Evolutionary conservation across 805 yeast genomes (phyloP), one percentile per base, ranked within the genome.

Genomic region (Candida nanaspora): DNA sequence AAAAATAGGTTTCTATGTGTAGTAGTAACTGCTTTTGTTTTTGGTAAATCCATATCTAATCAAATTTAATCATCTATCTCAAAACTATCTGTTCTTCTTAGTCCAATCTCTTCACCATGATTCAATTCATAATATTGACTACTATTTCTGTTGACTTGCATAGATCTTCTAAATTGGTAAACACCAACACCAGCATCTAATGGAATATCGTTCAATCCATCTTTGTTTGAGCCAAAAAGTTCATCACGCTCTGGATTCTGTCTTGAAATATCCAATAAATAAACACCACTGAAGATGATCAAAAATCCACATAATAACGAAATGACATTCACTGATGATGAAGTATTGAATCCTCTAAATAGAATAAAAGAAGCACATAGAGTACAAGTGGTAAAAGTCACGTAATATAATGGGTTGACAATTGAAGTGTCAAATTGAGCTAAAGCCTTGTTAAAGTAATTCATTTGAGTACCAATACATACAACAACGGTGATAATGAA

Each of bases 351-450:
- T 14, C 95, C 95, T 52, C 80, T 73, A 65, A 87, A 88, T 40
- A 87, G 66, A 46, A 88, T 81, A 59, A 88, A 88, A 28, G 94
- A 86, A 1, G 96, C 96, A 41, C 76, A 70, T 52, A 87, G 70
- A 0, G 96, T 88, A 38, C 84, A 86, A 0, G 96, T 86, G 30
- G 96, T 87, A 66, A 87, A 88, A 1, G 95, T 80, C 41, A 87
- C 96, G 56, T 88, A 87, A 65, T 87, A 87, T 45, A 87, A 68
- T 26, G 96, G 96, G 61, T 87, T 87, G 41, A 87, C 96, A 50
- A 87, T 85, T 0, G 94, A 84, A 6, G 96, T 87, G 59, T 88
- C 96, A 53, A 87, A 87, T 61, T 86, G 95, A 52, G 89, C 96
- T 55, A 87, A 70, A 0, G 96, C 96, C 67, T 86, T 88, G 71